Base-by-base conservation (phyloP, 2,329 filamentous ascomycete genomes). In the Aspergillaceae sp. region DNA sequence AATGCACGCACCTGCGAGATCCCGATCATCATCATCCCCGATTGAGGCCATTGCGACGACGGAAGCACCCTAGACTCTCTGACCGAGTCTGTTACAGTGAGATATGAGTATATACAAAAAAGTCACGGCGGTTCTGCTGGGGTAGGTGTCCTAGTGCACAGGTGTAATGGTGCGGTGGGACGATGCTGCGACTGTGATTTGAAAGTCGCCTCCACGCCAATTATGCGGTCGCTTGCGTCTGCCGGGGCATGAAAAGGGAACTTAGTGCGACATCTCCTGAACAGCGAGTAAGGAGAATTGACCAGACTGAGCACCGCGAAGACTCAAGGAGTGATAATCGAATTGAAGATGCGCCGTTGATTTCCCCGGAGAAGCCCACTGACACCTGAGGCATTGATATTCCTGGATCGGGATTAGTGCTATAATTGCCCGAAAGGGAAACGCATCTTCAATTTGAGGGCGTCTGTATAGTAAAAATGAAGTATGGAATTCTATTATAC, bases 21-120 rank as follows among this genome's bases (percentile, higher is more conserved):
- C 67, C 41, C 67, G 63, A 44, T 71, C 68, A 40, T 67, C 64
- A 33, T 72, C 70, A 33, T 73, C 64, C 45, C 51, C 59, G 9
- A 65, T 49, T n/a, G 61, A 64, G 40, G 55, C 59, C 63, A 67
- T 66, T 41, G 40, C 30, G 37, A 38, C 19, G 36, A 38, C 6
- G 19, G 36, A 26, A 8, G 36, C n/a, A 19, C 36, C 26, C 36
- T 26, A 27, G 9, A 28, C 9, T 9, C 30, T 32, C 30, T 19
- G 19, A 19, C 19, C 19, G 2, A 19, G 19, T 19, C 19, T 2
- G 19, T 19, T 19, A 19, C 19, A 19, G 19, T 19, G 35, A 11
- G 19, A 2, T 10, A 30, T 32, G 26, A 8, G 36, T 19, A 27
- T 38, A 38, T 38, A 9, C 9, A 38, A 26, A 5, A 26, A 27